phyloP scores from a whole-genome alignment of 257 asterid genomes.

The Nicotiana benthamiana region DNA sequence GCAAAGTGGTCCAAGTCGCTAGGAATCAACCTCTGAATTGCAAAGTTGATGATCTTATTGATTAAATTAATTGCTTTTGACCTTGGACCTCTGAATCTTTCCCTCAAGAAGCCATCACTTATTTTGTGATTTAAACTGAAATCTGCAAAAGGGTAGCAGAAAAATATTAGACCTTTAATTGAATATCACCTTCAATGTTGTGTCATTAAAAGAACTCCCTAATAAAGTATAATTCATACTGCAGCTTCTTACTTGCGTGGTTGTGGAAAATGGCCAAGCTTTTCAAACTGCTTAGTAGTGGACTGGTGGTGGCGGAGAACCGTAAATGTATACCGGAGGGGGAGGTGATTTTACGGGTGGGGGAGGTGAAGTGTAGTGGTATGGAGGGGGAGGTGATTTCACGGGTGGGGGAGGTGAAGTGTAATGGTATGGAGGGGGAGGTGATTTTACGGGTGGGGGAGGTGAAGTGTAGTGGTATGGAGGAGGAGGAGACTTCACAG shows the following conservation, averaged over 20 bases:
- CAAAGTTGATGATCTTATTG: conserved; percentile 31
- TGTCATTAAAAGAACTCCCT: too few relatives aligned
- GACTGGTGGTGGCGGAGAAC: conserved; percentile 47
- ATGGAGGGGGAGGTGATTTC: conserved; percentile 22
- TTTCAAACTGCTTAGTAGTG: conserved; percentile 19
- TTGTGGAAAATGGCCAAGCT: background rate
- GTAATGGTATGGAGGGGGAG: conserved; percentile 27
- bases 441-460: conserved; percentile 25
- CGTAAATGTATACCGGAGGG: conserved; percentile 29
- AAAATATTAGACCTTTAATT: background rate
- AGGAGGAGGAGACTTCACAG: conserved; percentile 21
- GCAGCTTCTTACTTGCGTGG: conserved; percentile 28
- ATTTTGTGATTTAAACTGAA: conserved; percentile 17
- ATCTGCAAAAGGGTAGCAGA: conserved; percentile 19
- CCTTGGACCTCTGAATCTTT: background rate
- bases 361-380: conserved; percentile 40
- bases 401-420: conserved; percentile 32
- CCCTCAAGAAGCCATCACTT: conserved; percentile 23
- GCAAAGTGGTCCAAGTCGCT: conserved; percentile 28
- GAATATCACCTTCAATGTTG: background rate
- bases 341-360: conserved; percentile 44
- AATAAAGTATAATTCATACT: background rate
- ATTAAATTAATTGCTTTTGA: conserved; percentile 8
- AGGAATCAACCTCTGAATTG: conserved; percentile 7
- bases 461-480: conserved; percentile 28